These are phyloP conservation scores for Aeschynomene evenia DNA, from an alignment of 306 rosid species.

Conservation along the genomic window DNA sequence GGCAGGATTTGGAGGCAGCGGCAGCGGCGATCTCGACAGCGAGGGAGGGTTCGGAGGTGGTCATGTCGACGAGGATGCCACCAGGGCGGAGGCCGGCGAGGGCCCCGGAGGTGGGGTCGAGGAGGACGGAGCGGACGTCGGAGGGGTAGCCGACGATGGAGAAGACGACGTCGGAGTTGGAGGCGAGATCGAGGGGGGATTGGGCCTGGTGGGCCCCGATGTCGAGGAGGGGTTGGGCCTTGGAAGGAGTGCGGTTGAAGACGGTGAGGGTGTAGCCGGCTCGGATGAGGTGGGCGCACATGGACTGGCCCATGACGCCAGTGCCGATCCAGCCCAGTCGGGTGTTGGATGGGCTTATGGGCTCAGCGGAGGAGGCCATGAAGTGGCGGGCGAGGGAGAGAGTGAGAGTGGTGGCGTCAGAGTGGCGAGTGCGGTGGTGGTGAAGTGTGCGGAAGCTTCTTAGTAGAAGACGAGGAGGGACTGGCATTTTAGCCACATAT, in stretches of 20 bases:
- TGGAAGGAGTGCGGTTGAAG: conserved; percentile 89
- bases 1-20: conserved; percentile 49
- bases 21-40: conserved; percentile 66
- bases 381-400: conserved; percentile 37
- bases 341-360: conserved; percentile 59
- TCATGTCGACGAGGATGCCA: conserved; percentile 88
- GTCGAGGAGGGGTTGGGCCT: conserved; percentile 77
- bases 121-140: conserved; percentile 83
- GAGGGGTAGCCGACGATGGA: conserved; percentile 93
- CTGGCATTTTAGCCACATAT: conserved; percentile 25
- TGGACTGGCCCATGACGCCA: conserved; percentile 89
- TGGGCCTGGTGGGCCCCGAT: conserved; percentile 67
- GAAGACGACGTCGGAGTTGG: conserved; percentile 82
- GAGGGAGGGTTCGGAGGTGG: conserved; percentile 92
- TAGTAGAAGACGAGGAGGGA: neutral
- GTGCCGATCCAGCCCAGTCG: conserved; percentile 98
- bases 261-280: conserved; percentile 88
- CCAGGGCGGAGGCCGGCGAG: conserved; percentile 79
- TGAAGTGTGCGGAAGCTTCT: conserved; percentile 10
- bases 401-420: conserved; percentile 4
- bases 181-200: conserved; percentile 64
- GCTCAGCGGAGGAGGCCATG: conserved; percentile 55
- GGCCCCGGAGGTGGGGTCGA: conserved; percentile 66
- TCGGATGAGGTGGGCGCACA: conserved; percentile 77
- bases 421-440: conserved; percentile 9